A percentile compares a stretch with the other conserved stretches of the same genome.
These are phyloP conservation scores for Kuraishia borneana DNA, from an alignment of 805 yeast genomes.

Conservation along the genomic window DNA sequence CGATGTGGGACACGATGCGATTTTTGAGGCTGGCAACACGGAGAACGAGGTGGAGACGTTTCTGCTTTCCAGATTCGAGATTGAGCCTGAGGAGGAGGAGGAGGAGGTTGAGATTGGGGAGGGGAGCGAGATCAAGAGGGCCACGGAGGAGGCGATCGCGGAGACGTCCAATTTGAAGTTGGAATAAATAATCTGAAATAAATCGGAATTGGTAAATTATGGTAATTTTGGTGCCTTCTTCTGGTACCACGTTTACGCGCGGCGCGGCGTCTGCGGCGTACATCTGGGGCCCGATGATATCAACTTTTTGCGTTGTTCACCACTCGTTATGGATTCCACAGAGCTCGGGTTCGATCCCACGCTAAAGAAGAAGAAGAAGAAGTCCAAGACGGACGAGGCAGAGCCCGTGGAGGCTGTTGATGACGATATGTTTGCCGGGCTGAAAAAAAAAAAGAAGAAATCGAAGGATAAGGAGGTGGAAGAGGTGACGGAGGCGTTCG, in stretches of 20 bases:
- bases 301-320: too few relatives aligned
- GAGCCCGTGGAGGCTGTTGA: conserved; percentile 19
- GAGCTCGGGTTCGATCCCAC: conserved; percentile 62
- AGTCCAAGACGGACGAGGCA: conserved; percentile 26
- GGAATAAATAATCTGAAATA: too few relatives aligned
- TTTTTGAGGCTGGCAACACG: conserved; percentile 81
- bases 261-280: too few relatives aligned
- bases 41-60: conserved; percentile 70
- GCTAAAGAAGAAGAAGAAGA: conserved; percentile 74
- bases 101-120: conserved; percentile 26
- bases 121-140: conserved; percentile 40
- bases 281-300: too few relatives aligned
- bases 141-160: conserved; percentile 29
- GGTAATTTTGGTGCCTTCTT: too few relatives aligned
- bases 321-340: background rate
- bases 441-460: conserved; percentile 82
- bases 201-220: too few relatives aligned
- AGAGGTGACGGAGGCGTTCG: conserved; percentile 46
- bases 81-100: conserved; percentile 47
- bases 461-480: conserved; percentile 29
- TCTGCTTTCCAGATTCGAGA: conserved; percentile 61
- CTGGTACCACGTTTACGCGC: too few relatives aligned
- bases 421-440: conserved; percentile 61
- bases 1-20: conserved; percentile 65
- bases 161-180: background rate